phyloP scores from a whole-genome alignment of 495 filamentous ascomycete species.

The Geopyxis carbonaria region DNA sequence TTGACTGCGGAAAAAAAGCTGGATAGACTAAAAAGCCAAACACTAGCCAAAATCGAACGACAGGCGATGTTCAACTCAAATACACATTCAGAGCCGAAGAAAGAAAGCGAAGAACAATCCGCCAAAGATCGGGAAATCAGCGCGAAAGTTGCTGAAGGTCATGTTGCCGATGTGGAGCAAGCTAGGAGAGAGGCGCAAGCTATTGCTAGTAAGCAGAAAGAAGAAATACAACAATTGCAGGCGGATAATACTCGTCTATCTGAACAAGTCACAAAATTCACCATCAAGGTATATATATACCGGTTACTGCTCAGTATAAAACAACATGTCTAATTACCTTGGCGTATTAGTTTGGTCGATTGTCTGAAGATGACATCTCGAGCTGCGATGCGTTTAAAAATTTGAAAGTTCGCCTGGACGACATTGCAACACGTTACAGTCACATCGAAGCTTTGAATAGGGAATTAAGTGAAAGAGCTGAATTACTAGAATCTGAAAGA shows the following conservation, averaged over 20 bases:
- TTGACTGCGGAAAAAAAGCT: constrained; percentile 89
- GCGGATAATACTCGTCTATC: constrained; percentile 64
- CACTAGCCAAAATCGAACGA: constrained; percentile 82
- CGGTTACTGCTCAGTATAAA: not conserved
- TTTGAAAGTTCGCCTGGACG: constrained; percentile 76
- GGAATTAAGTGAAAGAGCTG: constrained; percentile 65
- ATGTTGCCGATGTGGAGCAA: constrained; percentile 41
- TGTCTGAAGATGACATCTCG: constrained; percentile 86
- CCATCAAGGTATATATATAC: constrained; percentile 34
- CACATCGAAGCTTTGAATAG: constrained; percentile 78
- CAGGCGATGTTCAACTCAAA: constrained; percentile 52
- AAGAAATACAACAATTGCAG: constrained; percentile 63
- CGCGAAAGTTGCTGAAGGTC: constrained; percentile 23
- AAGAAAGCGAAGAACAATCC: constrained; percentile 29
- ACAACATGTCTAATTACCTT: constrained; percentile 22
- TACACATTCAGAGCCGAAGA: constrained; percentile 26
- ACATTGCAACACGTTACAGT: constrained; percentile 79
- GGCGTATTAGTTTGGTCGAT: constrained; percentile 43
- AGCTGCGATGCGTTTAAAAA: constrained; percentile 83
- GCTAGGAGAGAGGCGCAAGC: constrained; percentile 57
- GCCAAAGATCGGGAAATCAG: constrained; percentile 33
- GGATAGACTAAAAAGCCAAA: constrained; percentile 68
- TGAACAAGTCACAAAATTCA: constrained; percentile 57
- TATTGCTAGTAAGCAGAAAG: constrained; percentile 61
- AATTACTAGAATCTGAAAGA: constrained; percentile 68